A percentile compares a stretch with the other conserved stretches of the same genome.
Conservation (phyloP, 495 filamentous ascomycete species). For the Cudoniella acicularis region DNA sequence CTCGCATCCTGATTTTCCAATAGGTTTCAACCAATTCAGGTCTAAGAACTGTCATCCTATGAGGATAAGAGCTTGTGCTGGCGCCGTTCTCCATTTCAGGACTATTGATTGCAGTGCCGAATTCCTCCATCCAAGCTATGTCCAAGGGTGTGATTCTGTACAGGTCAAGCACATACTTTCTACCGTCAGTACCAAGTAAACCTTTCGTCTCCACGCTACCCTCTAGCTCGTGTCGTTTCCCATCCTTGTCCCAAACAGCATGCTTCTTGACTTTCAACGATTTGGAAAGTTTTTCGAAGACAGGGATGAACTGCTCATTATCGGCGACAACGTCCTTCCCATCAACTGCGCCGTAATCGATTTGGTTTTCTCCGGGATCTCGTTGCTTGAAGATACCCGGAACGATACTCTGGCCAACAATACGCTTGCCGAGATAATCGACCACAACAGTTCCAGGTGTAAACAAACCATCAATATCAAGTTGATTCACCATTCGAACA, state of each 20-base stretch:
- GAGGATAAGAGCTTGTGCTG: constrained; percentile 68
- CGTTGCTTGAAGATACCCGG: constrained; percentile 99
- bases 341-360: constrained; percentile 97
- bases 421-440: constrained; percentile 94
- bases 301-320: constrained; percentile 75
- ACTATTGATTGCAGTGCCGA: constrained; percentile 31
- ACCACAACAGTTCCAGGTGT: constrained; percentile 95
- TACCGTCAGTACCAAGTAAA: constrained; percentile 90
- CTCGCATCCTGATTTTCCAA: constrained; percentile 78
- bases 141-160: constrained; percentile 94
- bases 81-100: constrained; percentile 43
- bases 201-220: constrained; percentile 98
- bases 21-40: constrained; percentile 83
- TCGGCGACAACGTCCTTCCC: constrained; percentile 93
- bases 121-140: constrained; percentile 82
- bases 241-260: constrained; percentile 96
- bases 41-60: constrained; percentile 90
- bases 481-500: constrained; percentile 90
- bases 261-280: constrained; percentile 88
- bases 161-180: constrained; percentile 95
- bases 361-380: constrained; percentile 95
- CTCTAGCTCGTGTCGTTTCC: constrained; percentile 85
- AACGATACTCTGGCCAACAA: constrained; percentile 97
- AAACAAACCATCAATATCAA: constrained; percentile 90
- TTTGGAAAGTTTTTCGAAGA: constrained; percentile 88